These are phyloP conservation scores for Oenanthe sinensis DNA, from an alignment of 129 eudicot species.

Conservation along the genomic window DNA sequence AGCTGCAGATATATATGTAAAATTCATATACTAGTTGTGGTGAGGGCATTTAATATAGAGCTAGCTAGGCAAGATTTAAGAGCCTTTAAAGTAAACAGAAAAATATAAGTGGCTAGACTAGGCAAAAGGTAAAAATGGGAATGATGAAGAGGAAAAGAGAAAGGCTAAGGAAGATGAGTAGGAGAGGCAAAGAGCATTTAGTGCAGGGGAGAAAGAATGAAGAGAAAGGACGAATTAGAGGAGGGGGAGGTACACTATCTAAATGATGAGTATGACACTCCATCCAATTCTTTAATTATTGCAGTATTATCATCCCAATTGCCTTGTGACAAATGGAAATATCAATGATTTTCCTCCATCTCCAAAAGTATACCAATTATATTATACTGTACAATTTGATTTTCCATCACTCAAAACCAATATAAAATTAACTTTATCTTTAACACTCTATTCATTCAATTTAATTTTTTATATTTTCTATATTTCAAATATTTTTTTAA, in stretches of 20 bases:
- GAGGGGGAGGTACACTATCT: background rate
- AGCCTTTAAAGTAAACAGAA: background rate
- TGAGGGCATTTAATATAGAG: no score
- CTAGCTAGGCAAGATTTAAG: background rate
- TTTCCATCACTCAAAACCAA: no score
- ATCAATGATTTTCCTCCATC: background rate
- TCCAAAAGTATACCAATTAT: no score
- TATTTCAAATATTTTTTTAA: no score
- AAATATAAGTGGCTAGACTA: conserved; percentile 2
- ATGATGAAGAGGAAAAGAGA: background rate
- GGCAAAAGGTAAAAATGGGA: background rate
- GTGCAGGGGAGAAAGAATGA: conserved; percentile 9
- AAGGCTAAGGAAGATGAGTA: background rate
- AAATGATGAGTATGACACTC: conserved; percentile 4
- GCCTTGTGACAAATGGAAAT: background rate
- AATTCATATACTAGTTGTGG: no score
- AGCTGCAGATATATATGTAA: no score
- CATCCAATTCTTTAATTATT: background rate
- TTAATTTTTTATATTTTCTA: no score
- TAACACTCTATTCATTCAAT: no score
- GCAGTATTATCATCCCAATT: background rate
- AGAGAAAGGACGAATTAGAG: background rate
- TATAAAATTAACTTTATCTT: no score
- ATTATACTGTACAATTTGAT: no score
- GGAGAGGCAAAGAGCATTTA: conserved; percentile 9